These are phyloP conservation scores for Epichloe uncinata DNA, from an alignment of 2,329 filamentous ascomycete species.

Conservation along the genomic window DNA sequence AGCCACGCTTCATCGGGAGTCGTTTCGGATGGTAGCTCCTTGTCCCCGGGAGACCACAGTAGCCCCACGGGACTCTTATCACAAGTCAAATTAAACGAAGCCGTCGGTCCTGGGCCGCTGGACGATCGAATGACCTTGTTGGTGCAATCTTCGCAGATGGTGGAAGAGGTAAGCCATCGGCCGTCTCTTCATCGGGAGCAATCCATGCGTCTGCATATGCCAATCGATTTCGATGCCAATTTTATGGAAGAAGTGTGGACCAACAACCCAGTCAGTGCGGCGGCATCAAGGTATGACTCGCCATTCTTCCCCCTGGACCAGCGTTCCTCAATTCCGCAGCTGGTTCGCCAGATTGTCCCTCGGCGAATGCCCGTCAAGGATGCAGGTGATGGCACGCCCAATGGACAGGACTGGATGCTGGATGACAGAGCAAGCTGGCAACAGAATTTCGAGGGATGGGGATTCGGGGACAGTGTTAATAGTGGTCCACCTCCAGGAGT, in stretches of 20 bases:
- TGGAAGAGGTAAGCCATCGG: neutral
- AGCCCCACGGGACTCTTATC: constrained; percentile 22
- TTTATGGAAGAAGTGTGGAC: constrained; percentile 15
- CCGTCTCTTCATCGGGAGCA: neutral
- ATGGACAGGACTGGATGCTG: constrained; percentile 44
- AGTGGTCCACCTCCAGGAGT: constrained; percentile 13
- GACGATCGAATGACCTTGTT: constrained; percentile 7
- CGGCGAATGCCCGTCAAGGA: neutral
- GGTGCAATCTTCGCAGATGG: constrained; percentile 5
- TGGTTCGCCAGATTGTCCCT: constrained; percentile 10
- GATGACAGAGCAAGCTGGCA: constrained; percentile 46
- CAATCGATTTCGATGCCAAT: constrained; percentile 11
- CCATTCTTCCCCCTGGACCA: constrained; percentile 3
- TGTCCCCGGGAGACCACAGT: constrained; percentile 15
- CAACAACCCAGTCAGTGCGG: neutral
- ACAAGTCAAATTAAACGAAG: constrained; percentile 13
- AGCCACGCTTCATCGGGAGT: constrained; percentile 18
- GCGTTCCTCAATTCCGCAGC: constrained; percentile 3
- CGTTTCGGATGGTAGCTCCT: constrained; percentile 15
- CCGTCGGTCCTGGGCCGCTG: constrained; percentile 1
- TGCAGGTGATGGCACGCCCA: constrained; percentile 17
- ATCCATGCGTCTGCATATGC: constrained; percentile 3
- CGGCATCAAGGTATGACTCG: neutral
- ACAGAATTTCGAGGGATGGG: constrained; percentile 43
- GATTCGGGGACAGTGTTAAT: constrained; percentile 16